Evolutionary conservation across 1,284 basidiomycete genomes (phyloP).

Genomic region (Ustilago crameri): DNA sequence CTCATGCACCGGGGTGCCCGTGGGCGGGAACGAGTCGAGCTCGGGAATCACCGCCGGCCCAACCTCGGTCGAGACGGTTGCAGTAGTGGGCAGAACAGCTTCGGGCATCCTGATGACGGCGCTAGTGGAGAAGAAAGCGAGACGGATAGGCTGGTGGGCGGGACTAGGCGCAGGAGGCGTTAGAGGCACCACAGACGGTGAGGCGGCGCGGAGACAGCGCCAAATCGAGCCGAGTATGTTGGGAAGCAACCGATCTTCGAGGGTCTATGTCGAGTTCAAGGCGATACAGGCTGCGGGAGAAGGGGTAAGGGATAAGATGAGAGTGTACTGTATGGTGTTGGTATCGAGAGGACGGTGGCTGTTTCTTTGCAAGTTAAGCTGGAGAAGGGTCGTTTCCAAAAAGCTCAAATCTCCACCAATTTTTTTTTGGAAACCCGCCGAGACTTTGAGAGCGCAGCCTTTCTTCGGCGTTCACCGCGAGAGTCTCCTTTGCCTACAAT

Average conservation of each 20-base stretch:
- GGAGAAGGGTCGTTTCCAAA: background rate
- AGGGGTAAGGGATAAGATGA: too few relatives aligned
- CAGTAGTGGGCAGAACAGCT: conserved; percentile 10
- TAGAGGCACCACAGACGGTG: background rate
- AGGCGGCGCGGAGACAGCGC: background rate
- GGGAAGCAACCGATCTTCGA: background rate
- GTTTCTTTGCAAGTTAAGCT: background rate
- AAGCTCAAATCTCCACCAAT: background rate
- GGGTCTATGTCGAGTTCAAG: too few relatives aligned
- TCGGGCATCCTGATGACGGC: conserved; percentile 31
- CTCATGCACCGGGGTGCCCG: conserved; percentile 53
- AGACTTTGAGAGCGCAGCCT: background rate
- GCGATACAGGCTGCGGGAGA: too few relatives aligned
- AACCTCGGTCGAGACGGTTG: conserved; percentile 7
- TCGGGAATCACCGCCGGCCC: conserved; percentile 34
- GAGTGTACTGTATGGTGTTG: background rate
- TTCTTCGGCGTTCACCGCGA: conserved; percentile 18
- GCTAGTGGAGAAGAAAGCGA: background rate
- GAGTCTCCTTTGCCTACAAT: background rate
- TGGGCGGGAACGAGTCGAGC: conserved; percentile 59
- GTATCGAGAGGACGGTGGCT: background rate
- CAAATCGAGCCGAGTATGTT: conserved; percentile 19
- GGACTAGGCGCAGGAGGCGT: background rate
- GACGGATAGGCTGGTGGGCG: background rate
- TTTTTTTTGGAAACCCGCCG: too few relatives aligned